Evolutionary conservation across 2,329 filamentous ascomycete species (phyloP).

Genomic region (Ascochyta rabiei): DNA sequence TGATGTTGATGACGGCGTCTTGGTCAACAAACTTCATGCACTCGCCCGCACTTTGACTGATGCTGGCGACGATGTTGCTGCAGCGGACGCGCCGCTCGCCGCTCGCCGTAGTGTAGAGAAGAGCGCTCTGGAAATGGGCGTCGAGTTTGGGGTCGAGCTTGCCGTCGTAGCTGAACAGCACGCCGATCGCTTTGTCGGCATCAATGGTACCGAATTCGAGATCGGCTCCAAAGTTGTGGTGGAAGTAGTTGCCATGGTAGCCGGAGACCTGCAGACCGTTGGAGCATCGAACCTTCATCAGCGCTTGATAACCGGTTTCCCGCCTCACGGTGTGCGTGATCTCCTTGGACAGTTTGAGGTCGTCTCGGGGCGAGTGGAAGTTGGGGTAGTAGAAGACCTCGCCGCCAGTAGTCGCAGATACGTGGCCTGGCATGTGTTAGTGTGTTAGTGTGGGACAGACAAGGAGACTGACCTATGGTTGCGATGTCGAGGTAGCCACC

Average conservation of each 20-base stretch:
- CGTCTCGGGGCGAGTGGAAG: constrained; percentile 86
- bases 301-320: constrained; percentile 91
- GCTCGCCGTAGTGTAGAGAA: constrained; percentile 90
- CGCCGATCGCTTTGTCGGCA: constrained; percentile 88
- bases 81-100: constrained; percentile 91
- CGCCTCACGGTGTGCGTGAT: constrained; percentile 84
- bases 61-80: constrained; percentile 89
- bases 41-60: constrained; percentile 83
- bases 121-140: constrained; percentile 93
- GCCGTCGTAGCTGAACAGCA: constrained; percentile 93
- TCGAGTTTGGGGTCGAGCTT: constrained; percentile 97
- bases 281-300: constrained; percentile 98
- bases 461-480: constrained; percentile 71
- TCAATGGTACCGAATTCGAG: constrained; percentile 92
- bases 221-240: constrained; percentile 93
- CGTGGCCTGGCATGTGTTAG: constrained; percentile 64
- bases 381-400: constrained; percentile 98
- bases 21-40: constrained; percentile 93
- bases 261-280: constrained; percentile 90
- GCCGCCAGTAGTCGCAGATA: constrained; percentile 87
- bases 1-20: constrained; percentile 84
- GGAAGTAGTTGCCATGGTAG: constrained; percentile 97
- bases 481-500: constrained; percentile 93
- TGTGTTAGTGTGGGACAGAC: not conserved
- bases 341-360: constrained; percentile 81